Conservation (phyloP, 73 alveolate species). For the Tetrahymena elliotti region DNA sequence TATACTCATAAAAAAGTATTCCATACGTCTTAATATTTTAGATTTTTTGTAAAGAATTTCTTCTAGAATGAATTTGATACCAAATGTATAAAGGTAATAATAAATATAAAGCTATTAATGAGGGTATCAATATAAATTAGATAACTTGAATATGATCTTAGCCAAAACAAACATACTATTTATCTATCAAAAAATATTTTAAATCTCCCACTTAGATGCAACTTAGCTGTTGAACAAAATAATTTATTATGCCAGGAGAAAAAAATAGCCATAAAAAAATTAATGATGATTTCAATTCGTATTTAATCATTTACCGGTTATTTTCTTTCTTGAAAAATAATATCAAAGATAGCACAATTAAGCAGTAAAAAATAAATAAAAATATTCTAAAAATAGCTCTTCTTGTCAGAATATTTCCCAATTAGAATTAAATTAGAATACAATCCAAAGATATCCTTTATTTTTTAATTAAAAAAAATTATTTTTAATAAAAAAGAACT, state of each 20-base stretch:
- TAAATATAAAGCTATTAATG: not conserved
- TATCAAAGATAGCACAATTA: not conserved
- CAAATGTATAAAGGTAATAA: not conserved
- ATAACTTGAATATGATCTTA: not conserved
- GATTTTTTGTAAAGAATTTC: not conserved
- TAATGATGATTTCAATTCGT: not conserved
- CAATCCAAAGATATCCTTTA: not conserved
- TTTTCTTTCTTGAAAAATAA: not conserved
- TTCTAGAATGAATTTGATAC: not conserved
- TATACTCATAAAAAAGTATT: not conserved
- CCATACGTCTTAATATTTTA: not conserved
- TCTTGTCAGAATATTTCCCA: not conserved
- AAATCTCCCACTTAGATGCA: not conserved
- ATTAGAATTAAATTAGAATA: not conserved
- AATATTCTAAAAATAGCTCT: not conserved
- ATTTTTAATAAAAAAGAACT: too few species aligned
- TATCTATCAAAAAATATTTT: not conserved
- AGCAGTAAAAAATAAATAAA: not conserved
- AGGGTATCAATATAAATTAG: not conserved
- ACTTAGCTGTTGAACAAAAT: not conserved
- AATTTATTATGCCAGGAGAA: not conserved
- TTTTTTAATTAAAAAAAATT: too few species aligned
- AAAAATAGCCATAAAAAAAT: not conserved
- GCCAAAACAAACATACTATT: not conserved
- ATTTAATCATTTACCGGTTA: not conserved